Evolutionary conservation across 805 yeast species (phyloP).

Genomic region (Metschnikowia amazonensis): DNA sequence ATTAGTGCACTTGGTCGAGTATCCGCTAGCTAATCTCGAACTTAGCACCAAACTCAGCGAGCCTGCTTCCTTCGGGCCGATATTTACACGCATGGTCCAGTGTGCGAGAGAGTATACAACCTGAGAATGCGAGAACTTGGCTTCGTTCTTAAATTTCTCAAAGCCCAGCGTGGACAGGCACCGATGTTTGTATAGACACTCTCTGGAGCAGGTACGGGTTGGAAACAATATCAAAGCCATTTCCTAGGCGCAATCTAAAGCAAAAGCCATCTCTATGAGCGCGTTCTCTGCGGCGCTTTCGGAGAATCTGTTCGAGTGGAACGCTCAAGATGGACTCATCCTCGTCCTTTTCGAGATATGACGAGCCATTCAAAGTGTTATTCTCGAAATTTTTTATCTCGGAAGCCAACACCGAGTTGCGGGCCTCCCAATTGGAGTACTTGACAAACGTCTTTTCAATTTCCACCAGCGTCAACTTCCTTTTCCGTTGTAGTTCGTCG

Average conservation of each 20-base stretch:
- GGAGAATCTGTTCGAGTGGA: slow-evolving; percentile 23
- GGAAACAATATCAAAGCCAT: slow-evolving; percentile 14
- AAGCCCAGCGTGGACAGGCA: background rate
- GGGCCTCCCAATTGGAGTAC: slow-evolving; percentile 36
- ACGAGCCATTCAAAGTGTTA: slow-evolving; percentile 8
- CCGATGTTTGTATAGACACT: slow-evolving; percentile 7
- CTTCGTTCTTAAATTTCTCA: background rate
- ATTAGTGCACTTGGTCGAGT: slow-evolving; percentile 11
- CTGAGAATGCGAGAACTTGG: background rate
- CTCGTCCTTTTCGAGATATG: slow-evolving; percentile 25
- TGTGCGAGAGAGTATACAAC: slow-evolving; percentile 11
- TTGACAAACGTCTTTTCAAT: slow-evolving; percentile 35
- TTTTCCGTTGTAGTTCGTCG: slow-evolving; percentile 50
- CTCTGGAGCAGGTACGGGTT: slow-evolving; percentile 10
- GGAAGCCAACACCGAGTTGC: slow-evolving; percentile 26
- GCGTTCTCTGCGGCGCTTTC: slow-evolving; percentile 21
- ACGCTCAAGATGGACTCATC: slow-evolving; percentile 18
- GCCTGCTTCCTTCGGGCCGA: slow-evolving; percentile 14
- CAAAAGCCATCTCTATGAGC: slow-evolving; percentile 11
- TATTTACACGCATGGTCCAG: slow-evolving; percentile 15
- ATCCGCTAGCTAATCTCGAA: slow-evolving; percentile 12
- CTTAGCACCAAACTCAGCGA: slow-evolving; percentile 9
- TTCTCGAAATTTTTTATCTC: slow-evolving; percentile 20
- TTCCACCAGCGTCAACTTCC: slow-evolving; percentile 49
- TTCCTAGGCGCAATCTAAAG: slow-evolving; percentile 12